Base-by-base conservation (phyloP, 345 rosid species). In the Psidium guajava region DNA sequence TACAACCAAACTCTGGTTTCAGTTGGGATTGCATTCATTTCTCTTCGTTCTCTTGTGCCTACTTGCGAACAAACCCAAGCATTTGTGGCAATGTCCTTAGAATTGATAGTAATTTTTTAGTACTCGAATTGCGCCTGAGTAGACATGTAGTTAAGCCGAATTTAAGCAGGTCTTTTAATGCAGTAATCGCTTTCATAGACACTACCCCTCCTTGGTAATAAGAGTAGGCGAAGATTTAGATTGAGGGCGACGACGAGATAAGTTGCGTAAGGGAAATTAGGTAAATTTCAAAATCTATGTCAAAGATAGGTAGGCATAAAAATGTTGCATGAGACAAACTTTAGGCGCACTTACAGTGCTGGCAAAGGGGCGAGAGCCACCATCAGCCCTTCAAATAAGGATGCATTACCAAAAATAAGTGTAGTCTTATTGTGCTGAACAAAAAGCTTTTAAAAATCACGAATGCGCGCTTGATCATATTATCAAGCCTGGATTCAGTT, bases 1-100 rank as follows among this genome's bases (percentile, higher is more conserved):
- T 44, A 44, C 36, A 36, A 36, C 83, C 36, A 11, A 18, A 54
- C 61, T 58, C 82, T 73, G 54, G 54, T 75, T 87, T 59, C 73
- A 51, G 57, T 80, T 85, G 74, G 82, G 84, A 12, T 53, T 80
- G 86, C 57, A 73, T 64, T 86, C 74, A 85, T 73, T 77, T 77
- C 49, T 56, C 44, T 61, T 59, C 83, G n/a, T 50, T 44, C 51
- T 73, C 27, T n/a, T 32, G 54, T 54, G 83, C 80, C 83, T 50
- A 82, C 44, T 64, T 20, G 20, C 7, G 2, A 18, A 20, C 47
- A 69, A 36, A 69, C 44, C 12, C 47, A 18, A 21, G 47, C 77
- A 69, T 10, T 32, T 69, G 77, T 32, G 32, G 77, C 24, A 40
- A 69, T 8, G 12, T 64, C 75, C 75, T 61, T 32, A 64, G 75